A percentile compares a stretch with the other conserved stretches of the same genome.
Conservation (phyloP, 2,329 filamentous ascomycete species). For the Fusarium odoratissimum region DNA sequence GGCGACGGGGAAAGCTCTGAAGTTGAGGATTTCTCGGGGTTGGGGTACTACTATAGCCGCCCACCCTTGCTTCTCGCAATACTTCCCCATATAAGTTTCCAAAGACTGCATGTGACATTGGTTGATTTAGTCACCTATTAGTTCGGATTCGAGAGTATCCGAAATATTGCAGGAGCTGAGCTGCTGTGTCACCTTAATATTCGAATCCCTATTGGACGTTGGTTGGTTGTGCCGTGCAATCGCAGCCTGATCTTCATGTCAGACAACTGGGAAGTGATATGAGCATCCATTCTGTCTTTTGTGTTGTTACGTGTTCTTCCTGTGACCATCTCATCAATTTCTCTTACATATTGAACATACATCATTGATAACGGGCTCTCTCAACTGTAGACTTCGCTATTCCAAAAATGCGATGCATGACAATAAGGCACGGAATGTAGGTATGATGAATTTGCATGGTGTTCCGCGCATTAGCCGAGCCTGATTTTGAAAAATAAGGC, state of each 20-base stretch:
- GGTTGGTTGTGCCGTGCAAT: rapidly evolving
- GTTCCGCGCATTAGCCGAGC: background rate
- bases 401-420: background rate
- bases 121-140: rapidly evolving
- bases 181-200: rapidly evolving
- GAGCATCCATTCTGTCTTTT: background rate
- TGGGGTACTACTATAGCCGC: too few species aligned
- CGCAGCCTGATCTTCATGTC: background rate
- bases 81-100: too few species aligned
- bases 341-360: too few species aligned
- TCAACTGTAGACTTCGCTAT: background rate
- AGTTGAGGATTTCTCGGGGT: too few species aligned
- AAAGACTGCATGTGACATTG: background rate
- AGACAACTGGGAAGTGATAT: background rate
- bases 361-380: too few species aligned
- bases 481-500: background rate
- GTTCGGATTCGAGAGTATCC: rapidly evolving
- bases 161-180: background rate
- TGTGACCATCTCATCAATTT: background rate
- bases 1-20: too few species aligned
- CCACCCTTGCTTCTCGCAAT: too few species aligned
- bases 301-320: background rate
- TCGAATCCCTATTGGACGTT: background rate
- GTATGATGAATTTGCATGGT: background rate
- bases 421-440: background rate